Conservation (phyloP, 352 stramenopile species). For the Globisporangium solare region DNA sequence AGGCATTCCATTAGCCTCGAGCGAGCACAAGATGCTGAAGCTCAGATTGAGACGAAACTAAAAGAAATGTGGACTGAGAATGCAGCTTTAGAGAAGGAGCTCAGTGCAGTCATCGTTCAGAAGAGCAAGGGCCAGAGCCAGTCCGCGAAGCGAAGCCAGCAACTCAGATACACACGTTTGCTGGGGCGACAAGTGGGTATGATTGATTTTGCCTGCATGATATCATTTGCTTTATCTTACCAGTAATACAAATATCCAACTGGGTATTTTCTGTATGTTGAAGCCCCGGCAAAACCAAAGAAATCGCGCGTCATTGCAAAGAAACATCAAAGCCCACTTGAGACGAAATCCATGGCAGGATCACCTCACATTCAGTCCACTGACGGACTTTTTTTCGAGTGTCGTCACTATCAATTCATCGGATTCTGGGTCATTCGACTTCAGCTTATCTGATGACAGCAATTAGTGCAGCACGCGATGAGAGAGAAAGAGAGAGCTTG, state of each 20-base stretch:
- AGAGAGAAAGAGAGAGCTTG: neutral
- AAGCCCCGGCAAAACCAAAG: constrained; percentile 7
- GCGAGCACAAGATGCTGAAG: neutral
- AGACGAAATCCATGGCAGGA: neutral
- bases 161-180: constrained; percentile 10
- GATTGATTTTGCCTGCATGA: neutral
- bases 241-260: neutral
- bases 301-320: constrained; percentile 1
- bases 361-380: neutral
- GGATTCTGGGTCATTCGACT: constrained; percentile 6
- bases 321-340: constrained; percentile 1
- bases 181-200: constrained; percentile 16
- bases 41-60: constrained; percentile 3
- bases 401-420: constrained; percentile 3
- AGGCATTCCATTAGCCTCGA: constrained; percentile 6
- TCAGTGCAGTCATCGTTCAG: constrained; percentile 1
- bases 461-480: neutral
- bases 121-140: constrained; percentile 1
- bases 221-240: neutral
- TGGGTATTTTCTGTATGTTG: neutral
- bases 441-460: constrained; percentile 17
- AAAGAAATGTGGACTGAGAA: constrained; percentile 10
- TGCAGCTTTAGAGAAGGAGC: constrained; percentile 10
- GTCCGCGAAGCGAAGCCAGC: neutral
- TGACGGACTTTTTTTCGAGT: neutral